Conservation (phyloP, 371 early-diverging fungal species). For the Rhizopus stolonifer region DNA sequence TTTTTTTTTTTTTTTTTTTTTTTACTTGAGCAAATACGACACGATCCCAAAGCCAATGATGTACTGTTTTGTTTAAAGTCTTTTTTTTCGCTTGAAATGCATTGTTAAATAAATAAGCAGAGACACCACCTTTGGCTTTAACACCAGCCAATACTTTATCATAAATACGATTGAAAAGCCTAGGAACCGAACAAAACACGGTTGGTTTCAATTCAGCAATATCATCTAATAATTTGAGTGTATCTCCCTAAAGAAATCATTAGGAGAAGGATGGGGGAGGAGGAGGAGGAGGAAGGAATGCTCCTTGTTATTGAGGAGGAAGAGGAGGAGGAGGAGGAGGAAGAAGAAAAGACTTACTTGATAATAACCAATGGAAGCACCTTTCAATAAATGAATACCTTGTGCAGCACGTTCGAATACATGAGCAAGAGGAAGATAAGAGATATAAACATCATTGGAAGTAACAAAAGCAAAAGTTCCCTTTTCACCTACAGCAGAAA, state of each 20-base stretch:
- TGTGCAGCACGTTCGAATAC: constrained; percentile 78
- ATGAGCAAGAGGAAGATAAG: constrained; percentile 94
- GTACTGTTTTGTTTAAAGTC: constrained; percentile 47
- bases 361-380: constrained; percentile 77
- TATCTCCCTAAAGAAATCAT: constrained; percentile 80
- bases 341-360: constrained; percentile 41
- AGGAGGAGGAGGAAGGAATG: too few species aligned
- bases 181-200: constrained; percentile 93
- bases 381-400: constrained; percentile 50
- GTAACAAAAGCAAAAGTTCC: constrained; percentile 61
- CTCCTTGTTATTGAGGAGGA: too few species aligned
- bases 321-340: too few species aligned
- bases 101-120: constrained; percentile 72
- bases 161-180: constrained; percentile 95
- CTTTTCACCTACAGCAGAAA: constrained; percentile 77
- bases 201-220: constrained; percentile 89
- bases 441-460: constrained; percentile 87
- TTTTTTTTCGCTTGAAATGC: constrained; percentile 81
- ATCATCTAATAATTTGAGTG: constrained; percentile 87
- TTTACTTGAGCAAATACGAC: constrained; percentile 73
- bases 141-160: constrained; percentile 88
- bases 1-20: too few species aligned
- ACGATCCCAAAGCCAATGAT: constrained; percentile 84
- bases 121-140: constrained; percentile 78
- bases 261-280: too few species aligned